Evolutionary conservation across 495 filamentous ascomycete genomes (phyloP).

Genomic region (Aspergillus ellipticus): DNA sequence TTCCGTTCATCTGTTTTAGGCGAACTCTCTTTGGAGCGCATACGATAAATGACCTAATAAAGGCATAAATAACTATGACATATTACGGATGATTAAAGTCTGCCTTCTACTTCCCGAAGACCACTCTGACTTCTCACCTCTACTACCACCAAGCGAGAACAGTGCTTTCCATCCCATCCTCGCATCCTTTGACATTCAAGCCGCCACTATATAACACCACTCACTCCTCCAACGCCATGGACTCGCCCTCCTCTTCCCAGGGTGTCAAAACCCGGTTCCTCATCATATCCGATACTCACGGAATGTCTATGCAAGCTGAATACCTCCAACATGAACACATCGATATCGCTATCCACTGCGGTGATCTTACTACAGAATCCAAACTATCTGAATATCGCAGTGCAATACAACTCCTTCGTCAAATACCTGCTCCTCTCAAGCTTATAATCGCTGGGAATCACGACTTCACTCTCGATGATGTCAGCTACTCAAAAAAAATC

Average conservation of each 20-base stretch:
- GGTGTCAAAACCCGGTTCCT: conserved; percentile 43
- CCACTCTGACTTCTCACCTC: too few relatives aligned
- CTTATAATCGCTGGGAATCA: conserved; percentile 75
- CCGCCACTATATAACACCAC: too few relatives aligned
- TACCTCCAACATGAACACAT: conserved; percentile 28
- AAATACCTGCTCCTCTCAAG: conserved; percentile 58
- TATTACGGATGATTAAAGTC: too few relatives aligned
- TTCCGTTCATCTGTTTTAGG: too few relatives aligned
- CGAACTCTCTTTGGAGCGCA: too few relatives aligned
- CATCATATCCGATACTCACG: conserved; percentile 58
- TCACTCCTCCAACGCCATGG: background rate
- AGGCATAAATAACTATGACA: too few relatives aligned
- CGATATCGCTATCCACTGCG: conserved; percentile 67
- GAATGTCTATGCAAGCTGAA: conserved; percentile 21
- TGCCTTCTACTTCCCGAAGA: too few relatives aligned
- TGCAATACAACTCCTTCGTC: conserved; percentile 45
- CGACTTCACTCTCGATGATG: conserved; percentile 59
- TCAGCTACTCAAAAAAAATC: conserved; percentile 26
- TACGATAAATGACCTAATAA: too few relatives aligned
- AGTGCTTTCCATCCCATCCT: too few relatives aligned
- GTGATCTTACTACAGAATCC: conserved; percentile 61
- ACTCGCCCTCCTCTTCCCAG: background rate
- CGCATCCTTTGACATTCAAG: too few relatives aligned
- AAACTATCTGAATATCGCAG: conserved; percentile 50
- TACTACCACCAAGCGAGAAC: too few relatives aligned